A percentile compares a stretch with the other conserved stretches of the same genome.
These are phyloP conservation scores for Plasmodium coatneyi DNA, from an alignment of 169 alveolate genomes.

Conservation along the genomic window DNA sequence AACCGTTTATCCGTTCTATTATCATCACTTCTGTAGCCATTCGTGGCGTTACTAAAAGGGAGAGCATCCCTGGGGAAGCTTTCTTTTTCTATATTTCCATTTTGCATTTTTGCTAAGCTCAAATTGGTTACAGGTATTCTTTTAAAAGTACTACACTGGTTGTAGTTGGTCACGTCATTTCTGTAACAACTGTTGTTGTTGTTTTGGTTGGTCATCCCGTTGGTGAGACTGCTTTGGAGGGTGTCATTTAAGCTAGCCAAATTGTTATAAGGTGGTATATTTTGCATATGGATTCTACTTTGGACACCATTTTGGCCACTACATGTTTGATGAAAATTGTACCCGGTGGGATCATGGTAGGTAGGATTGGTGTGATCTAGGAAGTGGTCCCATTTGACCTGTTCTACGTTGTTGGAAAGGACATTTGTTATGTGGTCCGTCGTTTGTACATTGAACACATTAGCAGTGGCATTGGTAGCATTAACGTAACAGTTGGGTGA, in stretches of 20 bases:
- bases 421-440: conserved; percentile 3
- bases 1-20: neutral
- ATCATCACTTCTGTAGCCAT: neutral
- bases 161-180: neutral
- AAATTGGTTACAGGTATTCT: neutral
- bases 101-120: neutral
- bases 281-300: neutral
- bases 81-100: neutral
- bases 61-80: neutral
- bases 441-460: neutral
- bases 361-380: neutral
- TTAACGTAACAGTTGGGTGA: neutral
- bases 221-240: neutral
- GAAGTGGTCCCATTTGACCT: neutral
- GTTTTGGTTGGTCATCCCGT: neutral
- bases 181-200: neutral
- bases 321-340: neutral
- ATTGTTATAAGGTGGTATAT: neutral
- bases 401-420: neutral
- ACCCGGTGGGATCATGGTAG: neutral
- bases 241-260: neutral
- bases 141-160: neutral
- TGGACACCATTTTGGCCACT: neutral
- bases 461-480: neutral
- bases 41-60: neutral